Percentiles rank a stretch among this genome's conserved stretches.
phyloP scores from a whole-genome alignment of 495 filamentous ascomycete genomes.

The Letharia columbiana region DNA sequence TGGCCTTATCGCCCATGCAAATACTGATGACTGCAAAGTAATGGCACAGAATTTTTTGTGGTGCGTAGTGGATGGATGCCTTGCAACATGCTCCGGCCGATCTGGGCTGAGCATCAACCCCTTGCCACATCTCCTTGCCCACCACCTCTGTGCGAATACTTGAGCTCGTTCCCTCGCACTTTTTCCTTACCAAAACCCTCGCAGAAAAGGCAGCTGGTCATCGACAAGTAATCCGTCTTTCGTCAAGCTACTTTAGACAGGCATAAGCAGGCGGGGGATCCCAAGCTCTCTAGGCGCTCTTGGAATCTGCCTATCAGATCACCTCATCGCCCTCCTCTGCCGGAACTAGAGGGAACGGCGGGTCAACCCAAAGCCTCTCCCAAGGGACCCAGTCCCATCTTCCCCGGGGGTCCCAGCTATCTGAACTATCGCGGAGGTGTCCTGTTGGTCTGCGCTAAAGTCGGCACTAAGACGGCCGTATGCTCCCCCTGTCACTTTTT shows the following conservation, averaged over 20 bases:
- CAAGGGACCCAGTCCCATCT: neutral
- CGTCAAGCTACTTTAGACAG: neutral
- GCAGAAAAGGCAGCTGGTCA: neutral
- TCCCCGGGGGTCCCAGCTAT: neutral
- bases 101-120: constrained; percentile 10
- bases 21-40: neutral
- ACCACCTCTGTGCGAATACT: neutral
- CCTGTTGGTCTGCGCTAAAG: constrained; percentile 9
- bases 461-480: constrained; percentile 8
- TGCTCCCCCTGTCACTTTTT: constrained; percentile 6
- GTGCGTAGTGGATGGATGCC: neutral
- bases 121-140: constrained; percentile 17
- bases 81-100: neutral
- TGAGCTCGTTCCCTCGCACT: constrained; percentile 7
- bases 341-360: constrained; percentile 15
- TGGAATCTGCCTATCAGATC: constrained; percentile 18
- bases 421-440: constrained; percentile 1
- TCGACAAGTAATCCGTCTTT: neutral
- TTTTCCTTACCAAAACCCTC: neutral
- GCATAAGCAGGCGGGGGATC: constrained; percentile 6
- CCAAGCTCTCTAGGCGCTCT: neutral
- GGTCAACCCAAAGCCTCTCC: constrained; percentile 2
- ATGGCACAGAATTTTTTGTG: neutral
- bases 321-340: constrained; percentile 2
- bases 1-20: neutral